Evolutionary conservation across 192 early-diverging fungal genomes (phyloP), one percentile per base, ranked within the genome.

Genomic region (Funneliformis mosseae): DNA sequence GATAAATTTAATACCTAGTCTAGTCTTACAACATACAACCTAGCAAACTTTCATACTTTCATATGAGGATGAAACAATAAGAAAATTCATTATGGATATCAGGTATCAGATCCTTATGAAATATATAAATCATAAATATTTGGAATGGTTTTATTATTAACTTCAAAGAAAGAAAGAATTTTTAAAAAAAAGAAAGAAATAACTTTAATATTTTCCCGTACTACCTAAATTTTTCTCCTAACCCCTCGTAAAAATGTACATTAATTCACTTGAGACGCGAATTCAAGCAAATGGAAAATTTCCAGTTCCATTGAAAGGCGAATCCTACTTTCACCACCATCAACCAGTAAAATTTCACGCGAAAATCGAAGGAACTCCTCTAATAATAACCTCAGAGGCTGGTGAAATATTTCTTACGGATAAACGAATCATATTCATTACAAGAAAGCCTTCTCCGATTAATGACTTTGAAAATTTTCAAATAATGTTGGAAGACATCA

Each of bases 341-440:
- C 21, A 28, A 39, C 60, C 74, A 18, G 16, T 76, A n/a, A n/a
- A 59, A n/a, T 62, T 76, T 18, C 33, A 50, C 8, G 3, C 61
- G 16, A 18, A 39, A 62, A 25, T 62, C 8, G 60, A 62, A 21
- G 41, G 38, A 61, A 6, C 55, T 27, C 5, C 23, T 21, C 16
- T 76, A 6, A 38, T 10, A 21, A 0, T 41, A 5, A 18, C 14
- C 12, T 39, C 74, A 8, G 74, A 55, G 7, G 61, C 33, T 10
- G 74, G 74, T 12, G 61, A 21, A 45, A 76, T 76, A 41, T 76
- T 12, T 62, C 21, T 76, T 21, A 76, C 74, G 14, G 74, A 76
- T 28, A 76, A 76, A 42, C 59, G 74, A 41, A 1, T 76, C 2
- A 76, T 76, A 12, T 76, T 76, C 28, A 62, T 76, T 7, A 27